phyloP scores from a whole-genome alignment of 257 asterid genomes.

The Nicotiana knightiana region DNA sequence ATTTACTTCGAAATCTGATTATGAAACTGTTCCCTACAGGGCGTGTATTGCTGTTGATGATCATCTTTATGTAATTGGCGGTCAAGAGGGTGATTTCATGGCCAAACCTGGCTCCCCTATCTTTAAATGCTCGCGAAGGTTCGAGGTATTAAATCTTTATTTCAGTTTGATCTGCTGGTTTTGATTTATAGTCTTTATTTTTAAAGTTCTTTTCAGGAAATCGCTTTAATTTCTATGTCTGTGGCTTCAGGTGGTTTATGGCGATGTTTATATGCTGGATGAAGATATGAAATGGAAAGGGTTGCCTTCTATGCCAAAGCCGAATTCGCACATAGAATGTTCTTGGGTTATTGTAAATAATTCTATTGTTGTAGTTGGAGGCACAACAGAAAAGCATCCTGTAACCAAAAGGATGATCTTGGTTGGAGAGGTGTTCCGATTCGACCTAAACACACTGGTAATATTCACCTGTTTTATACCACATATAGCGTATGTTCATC shows the following conservation, averaged over 20 bases:
- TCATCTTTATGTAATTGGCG: constrained; percentile 63
- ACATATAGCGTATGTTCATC: not conserved
- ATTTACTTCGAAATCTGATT: not conserved
- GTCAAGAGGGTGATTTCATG: constrained; percentile 86
- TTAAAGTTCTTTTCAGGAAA: not conserved
- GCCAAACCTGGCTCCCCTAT: constrained; percentile 78
- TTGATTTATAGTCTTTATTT: not conserved
- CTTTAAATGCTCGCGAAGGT: constrained; percentile 69
- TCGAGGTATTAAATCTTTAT: constrained; percentile 40
- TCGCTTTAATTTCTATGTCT: not conserved
- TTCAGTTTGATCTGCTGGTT: not conserved
- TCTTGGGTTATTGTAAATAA: constrained; percentile 57
- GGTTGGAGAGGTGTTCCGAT: constrained; percentile 66
- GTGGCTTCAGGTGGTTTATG: constrained; percentile 52
- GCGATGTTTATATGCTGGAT: constrained; percentile 71
- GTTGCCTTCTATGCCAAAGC: constrained; percentile 61
- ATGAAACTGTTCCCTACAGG: constrained; percentile 22
- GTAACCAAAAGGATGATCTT: constrained; percentile 64
- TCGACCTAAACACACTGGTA: constrained; percentile 50
- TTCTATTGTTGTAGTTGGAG: constrained; percentile 56
- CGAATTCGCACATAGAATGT: constrained; percentile 61
- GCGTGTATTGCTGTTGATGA: constrained; percentile 56
- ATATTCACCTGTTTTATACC: not conserved
- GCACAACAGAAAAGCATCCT: constrained; percentile 74
- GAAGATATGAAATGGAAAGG: constrained; percentile 50